These are phyloP conservation scores for Aspergillus pseudoglaucus DNA, from an alignment of 2,329 filamentous ascomycete genomes.

Conservation along the genomic window DNA sequence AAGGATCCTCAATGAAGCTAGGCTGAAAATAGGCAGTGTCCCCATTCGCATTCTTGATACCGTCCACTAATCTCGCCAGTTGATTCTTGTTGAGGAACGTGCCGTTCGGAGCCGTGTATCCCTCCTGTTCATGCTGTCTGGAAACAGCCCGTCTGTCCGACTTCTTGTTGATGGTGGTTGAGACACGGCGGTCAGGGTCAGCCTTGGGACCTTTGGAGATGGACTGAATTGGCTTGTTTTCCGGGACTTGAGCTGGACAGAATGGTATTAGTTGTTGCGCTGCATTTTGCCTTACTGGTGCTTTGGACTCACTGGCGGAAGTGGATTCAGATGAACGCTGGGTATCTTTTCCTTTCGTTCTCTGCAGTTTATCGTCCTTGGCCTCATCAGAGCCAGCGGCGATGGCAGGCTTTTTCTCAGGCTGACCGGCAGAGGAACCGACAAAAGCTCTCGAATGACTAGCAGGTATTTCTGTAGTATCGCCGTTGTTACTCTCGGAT, in stretches of 20 bases:
- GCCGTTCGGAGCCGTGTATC: conserved; percentile 20
- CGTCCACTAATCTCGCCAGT: conserved; percentile 10
- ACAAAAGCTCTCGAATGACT: not conserved
- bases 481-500: too few species aligned
- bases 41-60: conserved; percentile 8
- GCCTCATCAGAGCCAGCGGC: not conserved
- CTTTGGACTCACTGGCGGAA: not conserved
- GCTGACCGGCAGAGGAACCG: not conserved
- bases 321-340: not conserved
- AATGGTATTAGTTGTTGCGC: too few species aligned
- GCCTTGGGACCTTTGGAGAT: not conserved
- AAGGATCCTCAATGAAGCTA: conserved; percentile 16
- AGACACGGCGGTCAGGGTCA: not conserved
- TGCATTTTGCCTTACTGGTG: not conserved
- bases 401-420: not conserved
- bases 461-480: not conserved
- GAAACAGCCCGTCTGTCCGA: not conserved
- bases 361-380: not conserved
- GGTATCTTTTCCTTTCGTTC: not conserved
- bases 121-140: not conserved
- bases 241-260: not conserved
- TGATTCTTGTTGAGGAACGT: conserved; percentile 10
- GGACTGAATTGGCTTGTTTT: not conserved
- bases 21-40: conserved; percentile 12
- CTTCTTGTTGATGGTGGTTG: not conserved